Evolutionary conservation across 352 stramenopile species (phyloP).

Genomic region (Globisporangium emineosum): DNA sequence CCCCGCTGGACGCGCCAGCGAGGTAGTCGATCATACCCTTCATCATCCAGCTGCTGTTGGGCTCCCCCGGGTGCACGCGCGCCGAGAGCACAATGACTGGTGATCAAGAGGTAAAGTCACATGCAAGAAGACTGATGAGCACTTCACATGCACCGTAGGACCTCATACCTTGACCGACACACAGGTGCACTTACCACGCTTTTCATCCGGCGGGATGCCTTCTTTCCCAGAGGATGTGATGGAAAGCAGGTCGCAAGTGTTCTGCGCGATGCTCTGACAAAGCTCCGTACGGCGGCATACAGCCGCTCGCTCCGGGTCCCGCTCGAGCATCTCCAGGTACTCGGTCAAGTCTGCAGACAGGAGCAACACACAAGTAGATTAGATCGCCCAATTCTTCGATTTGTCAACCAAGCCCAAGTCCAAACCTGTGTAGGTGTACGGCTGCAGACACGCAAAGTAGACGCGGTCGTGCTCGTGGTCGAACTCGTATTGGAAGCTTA

Average conservation of each 20-base stretch:
- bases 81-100: conserved; percentile 83
- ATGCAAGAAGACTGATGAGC: not conserved
- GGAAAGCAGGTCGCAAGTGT: conserved; percentile 85
- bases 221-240: conserved; percentile 70
- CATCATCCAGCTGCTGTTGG: conserved; percentile 91
- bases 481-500: conserved; percentile 78
- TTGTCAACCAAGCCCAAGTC: not conserved
- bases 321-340: conserved; percentile 62
- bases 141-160: not conserved
- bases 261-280: conserved; percentile 82
- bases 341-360: conserved; percentile 52
- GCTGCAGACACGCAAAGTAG: conserved; percentile 83
- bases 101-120: not conserved
- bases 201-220: conserved; percentile 39
- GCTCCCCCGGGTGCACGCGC: conserved; percentile 87
- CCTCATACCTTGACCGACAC: not conserved
- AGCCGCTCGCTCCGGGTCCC: conserved; percentile 34
- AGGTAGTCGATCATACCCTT: conserved; percentile 92
- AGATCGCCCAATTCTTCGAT: not conserved
- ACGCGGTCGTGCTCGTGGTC: conserved; percentile 60
- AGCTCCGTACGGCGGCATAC: conserved; percentile 67
- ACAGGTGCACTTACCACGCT: conserved; percentile 26
- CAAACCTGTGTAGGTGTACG: conserved; percentile 87
- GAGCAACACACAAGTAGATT: not conserved
- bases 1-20: conserved; percentile 54